Evolutionary conservation across 2,329 filamentous ascomycete genomes (phyloP).

Genomic region (Sordariomycetes sp.): DNA sequence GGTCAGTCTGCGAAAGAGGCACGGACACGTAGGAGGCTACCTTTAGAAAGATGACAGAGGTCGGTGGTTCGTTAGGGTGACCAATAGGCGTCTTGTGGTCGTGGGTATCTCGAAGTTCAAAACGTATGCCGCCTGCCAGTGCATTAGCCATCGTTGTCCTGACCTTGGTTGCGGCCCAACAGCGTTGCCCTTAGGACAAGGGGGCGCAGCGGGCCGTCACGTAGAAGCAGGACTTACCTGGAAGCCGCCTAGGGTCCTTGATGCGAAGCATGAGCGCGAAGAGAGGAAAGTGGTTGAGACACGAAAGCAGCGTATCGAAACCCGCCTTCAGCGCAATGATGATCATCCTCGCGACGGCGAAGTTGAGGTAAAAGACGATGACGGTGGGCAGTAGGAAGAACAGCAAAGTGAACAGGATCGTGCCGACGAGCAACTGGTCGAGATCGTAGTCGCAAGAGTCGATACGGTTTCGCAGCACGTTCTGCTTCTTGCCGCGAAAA

Average conservation of each 20-base stretch:
- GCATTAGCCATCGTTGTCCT: too few species aligned
- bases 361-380: constrained; percentile 93
- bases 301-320: constrained; percentile 86
- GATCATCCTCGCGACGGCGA: constrained; percentile 86
- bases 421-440: constrained; percentile 91
- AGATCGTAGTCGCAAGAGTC: constrained; percentile 98
- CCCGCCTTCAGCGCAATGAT: constrained; percentile 90
- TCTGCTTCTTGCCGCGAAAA: constrained; percentile 96
- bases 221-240: too few species aligned
- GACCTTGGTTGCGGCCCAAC: too few species aligned
- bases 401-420: constrained; percentile 89
- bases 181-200: too few species aligned
- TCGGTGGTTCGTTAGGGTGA: constrained; percentile 42
- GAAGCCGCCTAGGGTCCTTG: constrained; percentile 84
- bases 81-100: constrained; percentile 30
- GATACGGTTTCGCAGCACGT: constrained; percentile 92
- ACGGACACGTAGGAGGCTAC: constrained; percentile 38
- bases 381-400: constrained; percentile 94
- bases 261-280: constrained; percentile 94
- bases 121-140: constrained; percentile 64
- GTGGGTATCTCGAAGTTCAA: constrained; percentile 74
- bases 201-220: too few species aligned
- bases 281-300: constrained; percentile 92
- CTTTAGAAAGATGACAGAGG: constrained; percentile 80
- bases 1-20: not conserved